Evolutionary conservation across 2,329 filamentous ascomycete genomes (phyloP).

Genomic region (Fusarium pseudograminearum): DNA sequence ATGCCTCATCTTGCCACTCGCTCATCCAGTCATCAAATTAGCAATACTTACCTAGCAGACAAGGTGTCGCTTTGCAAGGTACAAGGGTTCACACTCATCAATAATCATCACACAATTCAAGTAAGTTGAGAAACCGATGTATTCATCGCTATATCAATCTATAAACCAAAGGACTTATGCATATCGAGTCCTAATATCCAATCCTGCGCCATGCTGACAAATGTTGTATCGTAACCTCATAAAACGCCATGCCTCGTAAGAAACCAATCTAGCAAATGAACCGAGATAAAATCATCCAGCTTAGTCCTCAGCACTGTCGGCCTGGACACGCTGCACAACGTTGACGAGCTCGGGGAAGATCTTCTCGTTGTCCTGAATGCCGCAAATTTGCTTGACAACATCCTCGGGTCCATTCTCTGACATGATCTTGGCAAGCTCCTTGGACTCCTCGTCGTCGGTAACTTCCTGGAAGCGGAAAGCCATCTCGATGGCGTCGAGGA

Average conservation of each 20-base stretch:
- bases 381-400: conserved; percentile 84
- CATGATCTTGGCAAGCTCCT: conserved; percentile 87
- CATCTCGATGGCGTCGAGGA: conserved; percentile 89
- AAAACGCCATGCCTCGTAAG: conserved; percentile 43
- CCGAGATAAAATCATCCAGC: conserved; percentile 14
- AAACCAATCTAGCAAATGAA: background rate
- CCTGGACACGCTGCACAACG: conserved; percentile 86
- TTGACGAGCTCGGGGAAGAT: conserved; percentile 81
- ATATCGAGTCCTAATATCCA: conserved; percentile 17
- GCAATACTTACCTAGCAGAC: too few relatives aligned
- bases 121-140: conserved; percentile 24
- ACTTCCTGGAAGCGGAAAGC: conserved; percentile 96
- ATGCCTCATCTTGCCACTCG: conserved; percentile 5
- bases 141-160: conserved; percentile 41
- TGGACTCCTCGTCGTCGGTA: conserved; percentile 89
- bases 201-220: conserved; percentile 46
- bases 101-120: background rate
- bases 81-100: background rate
- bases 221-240: conserved; percentile 41
- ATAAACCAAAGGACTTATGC: conserved; percentile 30
- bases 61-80: background rate
- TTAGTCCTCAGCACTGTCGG: conserved; percentile 64
- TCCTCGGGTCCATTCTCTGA: conserved; percentile 77
- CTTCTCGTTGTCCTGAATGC: conserved; percentile 80
- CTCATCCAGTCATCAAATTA: background rate